phyloP scores from a whole-genome alignment of 495 filamentous ascomycete species.

The Cairneyella variabilis region DNA sequence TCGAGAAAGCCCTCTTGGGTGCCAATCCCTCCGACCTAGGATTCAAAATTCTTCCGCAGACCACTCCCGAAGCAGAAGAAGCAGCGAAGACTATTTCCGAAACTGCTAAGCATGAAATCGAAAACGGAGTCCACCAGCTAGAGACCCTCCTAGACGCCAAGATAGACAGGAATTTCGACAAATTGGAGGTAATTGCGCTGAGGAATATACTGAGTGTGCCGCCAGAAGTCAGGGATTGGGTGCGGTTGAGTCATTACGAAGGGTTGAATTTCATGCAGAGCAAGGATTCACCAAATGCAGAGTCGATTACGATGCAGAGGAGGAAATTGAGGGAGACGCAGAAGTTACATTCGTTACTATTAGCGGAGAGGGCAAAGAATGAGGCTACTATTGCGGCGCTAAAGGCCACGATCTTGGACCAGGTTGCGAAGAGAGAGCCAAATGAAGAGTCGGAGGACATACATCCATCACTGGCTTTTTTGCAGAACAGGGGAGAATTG shows the following conservation, averaged over 20 bases:
- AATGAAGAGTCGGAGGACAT: conserved; percentile 5
- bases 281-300: conserved; percentile 49
- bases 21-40: conserved; percentile 72
- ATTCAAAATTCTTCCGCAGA: conserved; percentile 55
- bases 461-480: conserved; percentile 45
- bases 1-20: conserved; percentile 74
- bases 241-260: conserved; percentile 83
- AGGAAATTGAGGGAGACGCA: conserved; percentile 76
- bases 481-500: conserved; percentile 39
- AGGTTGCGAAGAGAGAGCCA: conserved; percentile 18
- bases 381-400: conserved; percentile 65
- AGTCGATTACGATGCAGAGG: conserved; percentile 65
- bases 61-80: conserved; percentile 46
- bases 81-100: conserved; percentile 24
- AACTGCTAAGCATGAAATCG: conserved; percentile 71
- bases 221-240: conserved; percentile 67
- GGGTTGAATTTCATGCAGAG: conserved; percentile 29
- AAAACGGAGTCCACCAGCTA: conserved; percentile 84
- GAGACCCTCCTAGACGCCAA: conserved; percentile 88
- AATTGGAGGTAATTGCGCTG: conserved; percentile 78
- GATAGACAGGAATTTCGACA: conserved; percentile 75
- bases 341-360: conserved; percentile 71
- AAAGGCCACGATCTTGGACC: conserved; percentile 47
- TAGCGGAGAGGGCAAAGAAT: conserved; percentile 73
- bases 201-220: conserved; percentile 83